These are phyloP conservation scores for Lactarius vividus DNA, from an alignment of 768 basidiomycete genomes.

Conservation along the genomic window DNA sequence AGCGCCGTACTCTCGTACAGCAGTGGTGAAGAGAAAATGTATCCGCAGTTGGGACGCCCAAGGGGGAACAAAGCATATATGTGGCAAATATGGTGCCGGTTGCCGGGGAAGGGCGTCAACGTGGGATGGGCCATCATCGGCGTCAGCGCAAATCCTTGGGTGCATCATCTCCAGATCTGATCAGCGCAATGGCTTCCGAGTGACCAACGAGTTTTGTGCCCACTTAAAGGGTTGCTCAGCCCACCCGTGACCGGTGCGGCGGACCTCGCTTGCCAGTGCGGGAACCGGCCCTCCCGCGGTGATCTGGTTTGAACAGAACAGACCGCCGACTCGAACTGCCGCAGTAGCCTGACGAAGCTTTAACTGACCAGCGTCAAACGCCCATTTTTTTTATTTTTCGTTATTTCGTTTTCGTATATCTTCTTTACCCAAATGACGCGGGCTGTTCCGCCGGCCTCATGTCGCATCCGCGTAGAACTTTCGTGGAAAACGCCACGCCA, in stretches of 20 bases:
- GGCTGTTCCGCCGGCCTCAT: conserved; percentile 26
- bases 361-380: conserved; percentile 11
- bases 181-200: conserved; percentile 19
- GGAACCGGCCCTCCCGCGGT: conserved; percentile 6
- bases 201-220: background rate
- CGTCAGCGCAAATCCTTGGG: conserved; percentile 27
- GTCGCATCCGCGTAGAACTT: conserved; percentile 20
- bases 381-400: background rate
- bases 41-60: background rate
- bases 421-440: conserved; percentile 25
- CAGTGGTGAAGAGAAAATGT: background rate
- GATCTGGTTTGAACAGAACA: conserved; percentile 6
- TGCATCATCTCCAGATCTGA: conserved; percentile 27
- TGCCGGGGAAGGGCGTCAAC: conserved; percentile 5
- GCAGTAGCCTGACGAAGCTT: background rate
- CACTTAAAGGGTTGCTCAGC: background rate
- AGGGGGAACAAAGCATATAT: background rate
- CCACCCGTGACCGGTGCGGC: conserved; percentile 4
- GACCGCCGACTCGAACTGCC: conserved; percentile 16
- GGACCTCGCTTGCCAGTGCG: conserved; percentile 17
- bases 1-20: background rate
- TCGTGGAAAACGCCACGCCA: conserved; percentile 29
- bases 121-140: conserved; percentile 23
- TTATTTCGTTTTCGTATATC: conserved; percentile 15
- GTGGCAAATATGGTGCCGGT: conserved; percentile 4